Conservation (phyloP, 331 rosid species). For the Pyrus hybrid region DNA sequence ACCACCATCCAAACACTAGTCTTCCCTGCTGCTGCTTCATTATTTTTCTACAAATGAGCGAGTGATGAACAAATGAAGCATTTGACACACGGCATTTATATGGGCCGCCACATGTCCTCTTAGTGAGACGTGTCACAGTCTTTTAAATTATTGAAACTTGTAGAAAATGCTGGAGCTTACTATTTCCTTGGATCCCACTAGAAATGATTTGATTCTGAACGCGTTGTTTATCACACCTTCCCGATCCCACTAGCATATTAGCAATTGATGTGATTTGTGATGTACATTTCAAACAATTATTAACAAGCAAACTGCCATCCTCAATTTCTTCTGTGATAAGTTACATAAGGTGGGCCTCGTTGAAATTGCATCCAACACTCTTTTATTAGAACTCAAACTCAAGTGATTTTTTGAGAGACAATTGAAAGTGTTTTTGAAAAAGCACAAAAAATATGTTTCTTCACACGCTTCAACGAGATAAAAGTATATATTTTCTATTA, state of each 20-base stretch:
- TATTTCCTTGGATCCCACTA: background rate
- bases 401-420: too few species aligned
- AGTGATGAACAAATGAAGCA: background rate
- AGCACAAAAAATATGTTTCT: too few species aligned
- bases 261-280: background rate
- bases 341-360: too few species aligned
- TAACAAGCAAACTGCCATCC: too few species aligned
- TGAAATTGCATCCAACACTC: too few species aligned
- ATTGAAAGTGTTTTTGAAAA: too few species aligned
- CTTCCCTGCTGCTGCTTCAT: background rate
- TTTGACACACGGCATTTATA: background rate
- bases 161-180: background rate
- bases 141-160: background rate
- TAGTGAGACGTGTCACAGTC: background rate
- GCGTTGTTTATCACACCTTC: background rate
- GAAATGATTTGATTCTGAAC: background rate
- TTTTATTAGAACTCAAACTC: too few species aligned
- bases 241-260: background rate
- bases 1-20: background rate
- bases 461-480: too few species aligned
- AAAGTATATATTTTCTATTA: too few species aligned
- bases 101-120: conserved; percentile 8
- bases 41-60: background rate
- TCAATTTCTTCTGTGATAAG: too few species aligned
- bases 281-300: too few species aligned